Evolutionary conservation across 768 basidiomycete species (phyloP).

Genomic region (Crassisporium funariophilum): DNA sequence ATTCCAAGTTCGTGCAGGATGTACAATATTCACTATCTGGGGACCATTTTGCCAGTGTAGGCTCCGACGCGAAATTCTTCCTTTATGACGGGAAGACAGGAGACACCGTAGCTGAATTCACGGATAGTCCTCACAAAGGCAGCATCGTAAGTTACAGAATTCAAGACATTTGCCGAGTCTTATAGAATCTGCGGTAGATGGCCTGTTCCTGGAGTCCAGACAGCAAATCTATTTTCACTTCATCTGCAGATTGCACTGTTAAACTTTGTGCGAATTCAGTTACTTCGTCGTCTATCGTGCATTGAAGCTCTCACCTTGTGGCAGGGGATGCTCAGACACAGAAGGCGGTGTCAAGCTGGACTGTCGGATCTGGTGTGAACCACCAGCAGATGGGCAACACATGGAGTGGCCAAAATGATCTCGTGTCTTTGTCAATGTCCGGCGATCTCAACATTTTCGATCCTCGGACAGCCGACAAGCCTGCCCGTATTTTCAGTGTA

Average conservation of each 20-base stretch:
- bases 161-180: background rate
- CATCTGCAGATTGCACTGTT: slow-evolving; percentile 85
- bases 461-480: slow-evolving; percentile 61
- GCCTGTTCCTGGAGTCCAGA: slow-evolving; percentile 82
- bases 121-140: slow-evolving; percentile 71
- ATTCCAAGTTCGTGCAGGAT: slow-evolving; percentile 92
- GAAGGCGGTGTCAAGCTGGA: slow-evolving; percentile 70
- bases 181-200: slow-evolving; percentile 42
- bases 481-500: slow-evolving; percentile 64
- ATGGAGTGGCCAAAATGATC: slow-evolving; percentile 72
- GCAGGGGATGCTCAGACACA: slow-evolving; percentile 81
- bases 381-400: slow-evolving; percentile 88
- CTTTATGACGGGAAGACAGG: slow-evolving; percentile 91
- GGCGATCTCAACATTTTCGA: slow-evolving; percentile 87
- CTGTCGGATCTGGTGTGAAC: slow-evolving; percentile 69
- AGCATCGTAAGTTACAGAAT: slow-evolving; percentile 59
- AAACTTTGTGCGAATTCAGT: slow-evolving; percentile 62
- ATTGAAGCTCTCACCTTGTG: background rate
- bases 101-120: slow-evolving; percentile 70
- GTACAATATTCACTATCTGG: slow-evolving; percentile 83
- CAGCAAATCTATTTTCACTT: slow-evolving; percentile 73
- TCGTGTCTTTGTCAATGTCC: slow-evolving; percentile 82
- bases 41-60: slow-evolving; percentile 83
- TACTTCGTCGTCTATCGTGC: background rate
- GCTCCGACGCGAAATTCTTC: slow-evolving; percentile 85